A percentile compares a stretch with the other conserved stretches of the same genome.
These are phyloP conservation scores for Beverwykella pulmonaria DNA, from an alignment of 495 filamentous ascomycete species.

Conservation along the genomic window DNA sequence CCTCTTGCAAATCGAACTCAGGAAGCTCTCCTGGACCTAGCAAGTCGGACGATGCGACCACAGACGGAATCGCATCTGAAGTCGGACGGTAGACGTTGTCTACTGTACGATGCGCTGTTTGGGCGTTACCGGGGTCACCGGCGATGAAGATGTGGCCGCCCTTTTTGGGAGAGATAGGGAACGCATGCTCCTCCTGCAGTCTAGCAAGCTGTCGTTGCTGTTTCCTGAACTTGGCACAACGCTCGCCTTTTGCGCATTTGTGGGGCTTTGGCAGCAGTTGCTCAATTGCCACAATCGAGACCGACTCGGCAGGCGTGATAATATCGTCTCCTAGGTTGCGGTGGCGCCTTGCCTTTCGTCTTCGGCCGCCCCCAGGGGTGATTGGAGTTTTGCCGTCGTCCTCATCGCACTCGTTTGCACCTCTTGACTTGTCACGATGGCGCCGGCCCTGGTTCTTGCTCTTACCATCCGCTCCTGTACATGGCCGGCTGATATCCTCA, in stretches of 20 bases:
- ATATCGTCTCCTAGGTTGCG: constrained; percentile 57
- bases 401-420: constrained; percentile 38
- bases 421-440: constrained; percentile 30
- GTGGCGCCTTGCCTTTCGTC: constrained; percentile 52
- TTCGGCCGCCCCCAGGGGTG: constrained; percentile 48
- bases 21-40: constrained; percentile 67
- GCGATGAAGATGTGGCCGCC: constrained; percentile 65
- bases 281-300: constrained; percentile 91
- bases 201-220: constrained; percentile 68
- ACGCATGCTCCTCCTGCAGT: constrained; percentile 66
- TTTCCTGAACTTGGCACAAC: constrained; percentile 77
- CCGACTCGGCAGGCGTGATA: constrained; percentile 74
- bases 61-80: constrained; percentile 70
- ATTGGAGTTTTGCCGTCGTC: constrained; percentile 45
- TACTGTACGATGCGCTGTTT: constrained; percentile 59
- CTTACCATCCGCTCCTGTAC: constrained; percentile 37
- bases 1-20: constrained; percentile 69
- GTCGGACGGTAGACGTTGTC: constrained; percentile 54
- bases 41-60: constrained; percentile 88
- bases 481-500: constrained; percentile 46
- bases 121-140: constrained; percentile 72
- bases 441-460: constrained; percentile 37
- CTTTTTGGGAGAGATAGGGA: constrained; percentile 58
- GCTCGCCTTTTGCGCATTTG: constrained; percentile 85
- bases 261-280: constrained; percentile 83